Evolutionary conservation across 306 rosid species (phyloP), one percentile per base, ranked within the genome.

Genomic region (Casuarina cunninghamiana): DNA sequence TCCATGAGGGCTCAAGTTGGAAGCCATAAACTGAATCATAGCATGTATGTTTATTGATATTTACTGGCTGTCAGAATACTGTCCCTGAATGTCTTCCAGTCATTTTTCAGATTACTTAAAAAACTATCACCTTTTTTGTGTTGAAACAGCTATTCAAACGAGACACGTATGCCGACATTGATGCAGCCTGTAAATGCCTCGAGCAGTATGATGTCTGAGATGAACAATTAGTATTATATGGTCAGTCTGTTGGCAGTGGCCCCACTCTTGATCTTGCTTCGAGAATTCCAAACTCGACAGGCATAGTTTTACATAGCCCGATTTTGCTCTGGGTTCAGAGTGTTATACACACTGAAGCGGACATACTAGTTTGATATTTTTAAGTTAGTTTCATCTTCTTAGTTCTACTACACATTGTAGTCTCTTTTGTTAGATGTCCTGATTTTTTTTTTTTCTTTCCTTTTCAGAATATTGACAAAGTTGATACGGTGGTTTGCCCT

Each of bases 201-300:
- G 98, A 94, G 86, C 80, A 90, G 78, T 94, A 88, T 7, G 96
- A 90, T 67, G 91, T 91, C 51, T 88, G 85, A 80, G 96, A 94
- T 77, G 96, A 94, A 32, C 93, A 94, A 66, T 87, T 94, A 74
- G 90, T 94, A 84, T 79, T 91, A 76, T 91, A 94, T 76, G 98
- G 98, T 76, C 98, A 91, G 73, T 94, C 97, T 74, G 97, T 94
- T 83, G 97, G 98, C 68, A 94, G 97, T 75, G 98, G 98, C 48
- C 98, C 97, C 69, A 94, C 97, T 5, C 88, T 94, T 80, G 97
- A 94, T 77, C 96, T 94, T 63, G 93, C 98, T 72, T 90, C 98
- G 37, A 90, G 91, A 70, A 39, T 88, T 75, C 74, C 87, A n/a
- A 91, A 86, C 67, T 81, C 91, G 77, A 89, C 96, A 81, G 97